These are phyloP conservation scores for Alternaria consortialis DNA, from an alignment of 2,329 filamentous ascomycete species.

Conservation along the genomic window DNA sequence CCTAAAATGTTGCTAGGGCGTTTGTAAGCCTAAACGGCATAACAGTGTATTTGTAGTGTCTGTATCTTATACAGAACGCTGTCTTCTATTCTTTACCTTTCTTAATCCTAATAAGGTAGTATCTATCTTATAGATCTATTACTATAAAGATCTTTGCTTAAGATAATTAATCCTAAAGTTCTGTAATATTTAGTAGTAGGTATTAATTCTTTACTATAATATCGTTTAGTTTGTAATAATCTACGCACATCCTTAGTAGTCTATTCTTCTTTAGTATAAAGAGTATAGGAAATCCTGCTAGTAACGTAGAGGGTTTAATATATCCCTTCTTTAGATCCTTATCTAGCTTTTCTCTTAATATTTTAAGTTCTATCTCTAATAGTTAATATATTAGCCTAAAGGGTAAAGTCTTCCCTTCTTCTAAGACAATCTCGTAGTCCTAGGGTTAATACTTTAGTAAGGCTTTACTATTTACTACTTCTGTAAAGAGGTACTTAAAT, in stretches of 20 bases:
- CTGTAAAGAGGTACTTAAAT: neutral
- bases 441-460: constrained; percentile 9
- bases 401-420: neutral
- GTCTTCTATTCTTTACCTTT: no score
- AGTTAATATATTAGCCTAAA: neutral
- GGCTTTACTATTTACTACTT: neutral
- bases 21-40: no score
- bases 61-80: no score
- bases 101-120: no score
- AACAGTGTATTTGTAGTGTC: no score
- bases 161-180: no score
- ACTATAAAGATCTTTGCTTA: constrained; percentile 11
- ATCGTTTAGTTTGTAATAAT: no score
- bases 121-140: neutral
- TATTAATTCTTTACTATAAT: no score
- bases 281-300: neutral
- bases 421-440: constrained; percentile 1
- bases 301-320: neutral
- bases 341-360: neutral
- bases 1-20: no score
- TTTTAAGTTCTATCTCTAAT: neutral
- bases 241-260: no score
- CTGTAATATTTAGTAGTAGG: no score
- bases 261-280: no score
- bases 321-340: neutral